These are phyloP conservation scores for Penicillium steckii DNA, from an alignment of 495 filamentous ascomycete species.

Conservation along the genomic window DNA sequence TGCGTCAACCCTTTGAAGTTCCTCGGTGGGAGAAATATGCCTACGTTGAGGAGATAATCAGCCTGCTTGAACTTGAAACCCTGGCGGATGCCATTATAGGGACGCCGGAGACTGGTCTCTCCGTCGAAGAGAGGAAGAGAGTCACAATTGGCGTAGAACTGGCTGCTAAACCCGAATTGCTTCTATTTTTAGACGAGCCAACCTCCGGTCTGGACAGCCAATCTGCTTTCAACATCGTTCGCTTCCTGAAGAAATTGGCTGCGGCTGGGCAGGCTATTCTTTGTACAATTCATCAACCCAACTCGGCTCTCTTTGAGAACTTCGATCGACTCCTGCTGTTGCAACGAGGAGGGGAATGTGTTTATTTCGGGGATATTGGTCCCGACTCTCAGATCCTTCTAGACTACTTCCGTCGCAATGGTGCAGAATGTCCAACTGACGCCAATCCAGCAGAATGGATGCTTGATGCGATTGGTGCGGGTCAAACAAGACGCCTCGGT, in stretches of 20 bases:
- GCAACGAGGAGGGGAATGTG: constrained; percentile 59
- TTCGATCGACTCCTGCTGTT: constrained; percentile 69
- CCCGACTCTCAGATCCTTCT: constrained; percentile 42
- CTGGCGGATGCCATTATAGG: constrained; percentile 87
- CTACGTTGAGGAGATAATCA: constrained; percentile 82
- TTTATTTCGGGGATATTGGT: constrained; percentile 71
- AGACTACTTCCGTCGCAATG: constrained; percentile 53
- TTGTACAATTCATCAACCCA: constrained; percentile 91
- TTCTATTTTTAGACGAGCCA: constrained; percentile 89
- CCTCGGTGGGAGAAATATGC: constrained; percentile 71
- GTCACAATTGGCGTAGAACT: constrained; percentile 90
- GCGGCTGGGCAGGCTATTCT: constrained; percentile 83
- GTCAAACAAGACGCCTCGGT: constrained; percentile 67
- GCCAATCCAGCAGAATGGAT: constrained; percentile 85
- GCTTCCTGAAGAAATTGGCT: constrained; percentile 82
- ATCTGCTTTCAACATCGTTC: constrained; percentile 83
- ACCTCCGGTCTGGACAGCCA: constrained; percentile 86
- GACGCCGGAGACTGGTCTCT: constrained; percentile 70
- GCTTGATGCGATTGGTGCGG: constrained; percentile 83
- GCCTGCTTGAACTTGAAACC: constrained; percentile 76
- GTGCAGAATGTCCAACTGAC: constrained; percentile 48
- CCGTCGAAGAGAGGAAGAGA: constrained; percentile 87
- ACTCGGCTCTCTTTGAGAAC: constrained; percentile 79
- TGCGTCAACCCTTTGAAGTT: constrained; percentile 72
- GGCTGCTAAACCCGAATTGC: constrained; percentile 78